Base-by-base conservation (phyloP, 306 rosid species). In the Calophaca sinica region DNA sequence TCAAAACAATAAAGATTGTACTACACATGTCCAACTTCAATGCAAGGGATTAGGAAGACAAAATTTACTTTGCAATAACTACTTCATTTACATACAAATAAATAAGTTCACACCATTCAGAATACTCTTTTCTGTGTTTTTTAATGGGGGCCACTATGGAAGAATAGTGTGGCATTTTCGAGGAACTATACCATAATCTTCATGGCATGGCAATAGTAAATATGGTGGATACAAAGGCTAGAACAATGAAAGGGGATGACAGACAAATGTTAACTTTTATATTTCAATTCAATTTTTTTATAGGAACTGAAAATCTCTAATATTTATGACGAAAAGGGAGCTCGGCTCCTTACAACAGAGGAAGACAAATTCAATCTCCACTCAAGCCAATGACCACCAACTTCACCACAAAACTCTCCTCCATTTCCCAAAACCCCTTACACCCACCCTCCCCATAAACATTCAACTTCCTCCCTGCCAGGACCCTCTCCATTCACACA, bases 401-500 rank as follows among this genome's bases (percentile, higher is more conserved):
- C 44, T 32, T 32, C 8, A 33, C 36, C 38, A 57, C 9, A 57
- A 57, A 57, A 9, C 41, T 58, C 64, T 20, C 20, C 1, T 11
- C 15, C 64, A 3, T 20, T 33, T 32, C 42, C 41, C 4, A 2
- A 12, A 33, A 32, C 8, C 13, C 36, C 4, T 33, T 33, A 33
- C 36, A 50, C 20, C 26, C 26, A 50, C 55, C 55, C 26, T 50
- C 55, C 32, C 11, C 12, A 36, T 0, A 26, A 62, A 13, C 48
- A n/a, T 5, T 10, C 49, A 62, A 62, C 31, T 38, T 36, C 5
- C 9, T 35, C 26, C 10, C 26, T n/a, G 10, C 61, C 33, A 28
- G 61, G 61, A 55, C 61, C 35, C 60, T 53, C 62, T 57, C 12
- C 4, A 31, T 31, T 57, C 38, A 57, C 39, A 57, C 62, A 57